phyloP scores from a whole-genome alignment of 2,329 filamentous ascomycete species.

The Fusarium hostae region DNA sequence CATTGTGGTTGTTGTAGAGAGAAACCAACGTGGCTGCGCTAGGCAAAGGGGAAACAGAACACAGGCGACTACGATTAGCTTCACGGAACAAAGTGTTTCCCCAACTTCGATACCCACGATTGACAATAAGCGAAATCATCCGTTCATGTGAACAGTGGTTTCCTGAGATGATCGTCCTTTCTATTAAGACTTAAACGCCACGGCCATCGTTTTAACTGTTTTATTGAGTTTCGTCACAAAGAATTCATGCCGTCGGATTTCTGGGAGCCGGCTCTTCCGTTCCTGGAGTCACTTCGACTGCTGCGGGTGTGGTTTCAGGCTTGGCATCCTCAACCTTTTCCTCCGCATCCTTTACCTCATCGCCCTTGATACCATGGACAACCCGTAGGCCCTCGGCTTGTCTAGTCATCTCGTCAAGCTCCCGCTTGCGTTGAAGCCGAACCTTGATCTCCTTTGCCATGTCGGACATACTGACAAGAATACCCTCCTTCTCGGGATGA shows the following conservation, averaged over 20 bases:
- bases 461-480: slow-evolving; percentile 73
- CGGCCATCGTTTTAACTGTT: slow-evolving; percentile 30
- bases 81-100: slow-evolving; percentile 21
- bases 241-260: slow-evolving; percentile 21
- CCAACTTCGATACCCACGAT: neutral
- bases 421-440: slow-evolving; percentile 55
- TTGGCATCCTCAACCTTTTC: slow-evolving; percentile 25
- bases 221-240: slow-evolving; percentile 24
- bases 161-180: slow-evolving; percentile 10
- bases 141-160: neutral
- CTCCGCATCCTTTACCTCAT: slow-evolving; percentile 23
- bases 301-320: slow-evolving; percentile 20
- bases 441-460: slow-evolving; percentile 72
- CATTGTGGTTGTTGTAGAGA: slow-evolving; percentile 13
- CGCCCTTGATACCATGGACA: slow-evolving; percentile 58
- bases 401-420: slow-evolving; percentile 56
- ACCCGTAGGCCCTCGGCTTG: slow-evolving; percentile 59
- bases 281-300: slow-evolving; percentile 17
- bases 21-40: slow-evolving; percentile 20
- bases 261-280: slow-evolving; percentile 21
- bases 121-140: slow-evolving; percentile 3
- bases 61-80: slow-evolving; percentile 1
- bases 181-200: slow-evolving; percentile 29
- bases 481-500: slow-evolving; percentile 90
- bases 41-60: slow-evolving; percentile 3